Conservation (phyloP, 768 basidiomycete species). For the Flagelloscypha sp. region DNA sequence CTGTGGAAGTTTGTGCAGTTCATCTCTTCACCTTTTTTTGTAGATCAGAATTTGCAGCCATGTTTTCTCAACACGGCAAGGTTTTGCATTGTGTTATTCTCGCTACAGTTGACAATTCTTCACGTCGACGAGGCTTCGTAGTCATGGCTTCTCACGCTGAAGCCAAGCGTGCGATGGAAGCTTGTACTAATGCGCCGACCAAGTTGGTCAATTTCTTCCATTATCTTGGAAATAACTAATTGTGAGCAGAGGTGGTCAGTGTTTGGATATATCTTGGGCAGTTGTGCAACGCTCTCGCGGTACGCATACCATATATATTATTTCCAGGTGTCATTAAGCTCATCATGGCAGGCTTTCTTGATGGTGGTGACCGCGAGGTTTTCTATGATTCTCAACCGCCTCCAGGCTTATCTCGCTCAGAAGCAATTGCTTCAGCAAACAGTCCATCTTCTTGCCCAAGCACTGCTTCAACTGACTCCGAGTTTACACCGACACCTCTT, state of each 20-base stretch:
- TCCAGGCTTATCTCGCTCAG: constrained; percentile 14
- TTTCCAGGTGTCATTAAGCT: too few relatives aligned
- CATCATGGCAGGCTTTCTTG: constrained; percentile 77
- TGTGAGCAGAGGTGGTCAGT: constrained; percentile 51
- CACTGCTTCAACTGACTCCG: constrained; percentile 24
- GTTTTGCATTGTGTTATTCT: constrained; percentile 75
- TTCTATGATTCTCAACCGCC: constrained; percentile 42
- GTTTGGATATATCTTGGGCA: constrained; percentile 79
- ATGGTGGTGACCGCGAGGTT: constrained; percentile 71
- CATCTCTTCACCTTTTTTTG: not conserved
- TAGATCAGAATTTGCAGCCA: constrained; percentile 47
- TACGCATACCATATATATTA: too few relatives aligned
- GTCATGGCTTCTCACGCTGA: constrained; percentile 73
- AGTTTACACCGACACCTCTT: constrained; percentile 22
- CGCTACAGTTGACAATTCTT: constrained; percentile 78
- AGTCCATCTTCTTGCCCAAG: constrained; percentile 23
- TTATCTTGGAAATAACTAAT: constrained; percentile 4
- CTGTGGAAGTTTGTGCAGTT: constrained; percentile 1
- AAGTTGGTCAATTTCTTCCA: constrained; percentile 35
- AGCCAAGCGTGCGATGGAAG: constrained; percentile 60
- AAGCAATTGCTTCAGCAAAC: constrained; percentile 17
- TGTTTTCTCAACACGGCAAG: constrained; percentile 58
- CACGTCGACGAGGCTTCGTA: constrained; percentile 74
- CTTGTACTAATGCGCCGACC: constrained; percentile 58
- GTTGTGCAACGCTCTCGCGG: constrained; percentile 83